Base-by-base conservation (phyloP, 139 green algal genomes). In the Helicosporidium sp. region DNA sequence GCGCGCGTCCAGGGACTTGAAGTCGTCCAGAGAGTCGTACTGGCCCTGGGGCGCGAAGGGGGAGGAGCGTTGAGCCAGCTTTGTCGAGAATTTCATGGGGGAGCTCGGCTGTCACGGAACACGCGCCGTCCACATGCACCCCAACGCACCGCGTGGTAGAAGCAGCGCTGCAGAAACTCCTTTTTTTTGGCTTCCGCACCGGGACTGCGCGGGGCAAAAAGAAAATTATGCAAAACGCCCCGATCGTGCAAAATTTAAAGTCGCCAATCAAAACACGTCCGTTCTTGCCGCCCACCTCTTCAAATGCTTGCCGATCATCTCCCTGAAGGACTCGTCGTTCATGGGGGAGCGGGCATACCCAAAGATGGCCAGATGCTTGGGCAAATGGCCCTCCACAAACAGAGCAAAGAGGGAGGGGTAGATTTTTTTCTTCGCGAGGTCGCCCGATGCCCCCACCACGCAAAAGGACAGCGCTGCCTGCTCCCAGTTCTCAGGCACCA, bases 341-440 rank as follows among this genome's bases (percentile, higher is more conserved):
- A 97, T 88, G 56, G 89, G 82, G 64, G 61, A 84, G 20, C 89
- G 72, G 1, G 89, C 82, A 49, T 86, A 98, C 13, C 89, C 88
- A 52, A 85, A 90, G 2, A 98, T 70, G 19, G 65, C 70, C 46
- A 97, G 92, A 44, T 88, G 57, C 74, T 68, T 43, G 41, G 83
- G 80, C 43, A 95, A 64, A 48, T 81, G 70, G 7, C 76, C 76
- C 48, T 96, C 78, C 34, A 92, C 85, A 61, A 82, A 95, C 6
- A 99, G 69, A 0, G 84, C 77, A 58, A 96, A 99, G 0, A 99
- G 75, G 1, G 89, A 77, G 22, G 89, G 89, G 45, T 91, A 94
- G 39, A 95, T 99, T 57, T 99, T 98, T 69, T 97, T 97, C 65
- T 84, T 89, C 25, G 89, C 89, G 35, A 98, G 66, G 62, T 98